Base-by-base conservation (phyloP, 2,329 filamentous ascomycete genomes). In the Fusarium pseudograminearum region DNA sequence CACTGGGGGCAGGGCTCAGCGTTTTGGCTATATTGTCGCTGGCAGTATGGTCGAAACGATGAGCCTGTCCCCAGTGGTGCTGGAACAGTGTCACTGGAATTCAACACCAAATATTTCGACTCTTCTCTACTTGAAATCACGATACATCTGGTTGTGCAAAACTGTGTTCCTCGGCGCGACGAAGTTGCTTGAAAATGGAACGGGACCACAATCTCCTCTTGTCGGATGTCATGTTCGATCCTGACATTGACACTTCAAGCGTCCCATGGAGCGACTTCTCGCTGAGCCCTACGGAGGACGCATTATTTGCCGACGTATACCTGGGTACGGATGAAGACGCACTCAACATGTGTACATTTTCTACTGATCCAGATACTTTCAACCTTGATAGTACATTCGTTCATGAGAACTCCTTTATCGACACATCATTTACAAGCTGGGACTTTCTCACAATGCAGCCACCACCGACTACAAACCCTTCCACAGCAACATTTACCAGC, bases 231-330 rank as follows among this genome's bases (percentile, higher is more conserved):
- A 15, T 26, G 2, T 16, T 38, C 7, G 15, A 12, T 40, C 8
- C 20, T 7, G 2, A 8, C 16, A 7, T 22, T 24, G 28, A 16
- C 14, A 5, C 38, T 9, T 4, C 46, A 41, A 26, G 18, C 33
- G 0, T 9, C 20, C 7, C 24, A 9, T 36, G 16, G 14, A n/a
- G 36, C 7, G 15, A 5, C 24, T 31, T 44, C 18, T 16, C 12
- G 18, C 12, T 33, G 11, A 42, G 31, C 10, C 14, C 22, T 58
- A 40, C 45, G 65, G 34, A 67, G 64, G 64, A 68, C 42, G 65
- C 65, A 68, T 5, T 8, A 5, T 34, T 30, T 68, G 64, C 65
- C 38, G 58, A 67, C 52, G 53, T 62, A 20, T 33, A 36, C 3
- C 10, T 16, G 20, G 44, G 16, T 9, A 28, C 15, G 0, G 6